Conservation (phyloP, 108 stramenopile genomes). For the Pseudonitzschia delicatissima region DNA sequence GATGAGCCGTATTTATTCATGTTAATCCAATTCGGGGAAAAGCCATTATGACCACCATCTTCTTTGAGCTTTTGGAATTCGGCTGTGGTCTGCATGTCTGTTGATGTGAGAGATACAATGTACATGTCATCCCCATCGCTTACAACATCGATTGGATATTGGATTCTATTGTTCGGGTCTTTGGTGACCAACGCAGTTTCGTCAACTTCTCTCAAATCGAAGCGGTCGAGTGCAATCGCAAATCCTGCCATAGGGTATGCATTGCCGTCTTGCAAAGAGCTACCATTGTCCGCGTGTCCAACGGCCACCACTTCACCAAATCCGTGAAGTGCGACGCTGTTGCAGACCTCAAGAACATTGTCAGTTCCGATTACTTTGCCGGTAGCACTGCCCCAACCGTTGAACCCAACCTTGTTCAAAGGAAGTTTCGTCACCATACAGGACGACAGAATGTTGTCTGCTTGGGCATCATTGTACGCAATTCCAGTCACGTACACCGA, state of each 20-base stretch:
- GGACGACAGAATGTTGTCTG: not conserved
- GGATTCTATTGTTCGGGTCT: not conserved
- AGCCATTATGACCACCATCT: not conserved
- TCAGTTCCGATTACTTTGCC: not conserved
- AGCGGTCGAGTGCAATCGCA: slow-evolving; percentile 9
- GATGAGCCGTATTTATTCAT: slow-evolving; percentile 14
- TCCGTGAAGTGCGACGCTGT: not conserved
- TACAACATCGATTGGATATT: slow-evolving; percentile 21
- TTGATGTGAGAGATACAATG: slow-evolving; percentile 19
- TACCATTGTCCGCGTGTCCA: slow-evolving; percentile 11
- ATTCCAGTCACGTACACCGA: slow-evolving; percentile 5
- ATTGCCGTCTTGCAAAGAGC: not conserved
- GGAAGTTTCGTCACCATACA: not conserved
- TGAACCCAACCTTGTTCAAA: not conserved
- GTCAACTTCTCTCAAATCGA: not conserved
- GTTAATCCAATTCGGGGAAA: slow-evolving; percentile 24
- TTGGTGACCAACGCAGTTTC: not conserved
- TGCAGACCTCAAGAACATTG: not conserved
- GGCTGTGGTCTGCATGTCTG: slow-evolving; percentile 5
- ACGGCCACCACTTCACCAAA: slow-evolving; percentile 8
- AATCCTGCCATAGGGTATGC: slow-evolving; percentile 2
- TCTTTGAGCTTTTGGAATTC: not conserved
- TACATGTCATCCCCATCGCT: slow-evolving; percentile 21
- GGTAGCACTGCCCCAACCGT: not conserved
- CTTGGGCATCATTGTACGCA: not conserved